Base-by-base conservation (phyloP, 2,329 filamentous ascomycete species). In the Beauveria scarabaeidicola region DNA sequence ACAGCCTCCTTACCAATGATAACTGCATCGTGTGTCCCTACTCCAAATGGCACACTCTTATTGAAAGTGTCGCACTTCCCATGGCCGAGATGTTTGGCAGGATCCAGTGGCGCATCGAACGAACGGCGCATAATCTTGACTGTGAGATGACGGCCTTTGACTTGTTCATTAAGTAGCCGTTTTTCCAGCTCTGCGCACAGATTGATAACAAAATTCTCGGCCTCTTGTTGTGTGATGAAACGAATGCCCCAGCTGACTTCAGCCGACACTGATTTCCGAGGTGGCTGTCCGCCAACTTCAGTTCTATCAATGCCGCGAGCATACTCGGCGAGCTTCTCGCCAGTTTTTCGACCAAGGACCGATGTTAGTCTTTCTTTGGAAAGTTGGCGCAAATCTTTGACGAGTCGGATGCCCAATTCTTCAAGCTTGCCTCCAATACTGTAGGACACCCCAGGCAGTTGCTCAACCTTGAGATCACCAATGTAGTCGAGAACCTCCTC, bases 211-310 rank as follows among this genome's bases (percentile, higher is more conserved):
- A 99, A 99, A 64, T 95, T 90, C 61, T 97, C 93, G 0, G 91
- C 92, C 72, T 99, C 93, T n/a, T 84, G 81, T 68, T 97, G 91
- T 62, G 82, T 95, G 65, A 94, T 85, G 69, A 99, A 99, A 6
- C 94, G 86, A 59, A 99, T 96, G 3, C 95, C 94, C 94, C 94
- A 99, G 67, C 94, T 99, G 63, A 99, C 91, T 70, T 99, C 94
- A 1, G 93, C 93, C 2, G 94, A 97, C 0, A 99, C 91, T 0
- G 93, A 97, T 69, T 97, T 99, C 58, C 94, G 86, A 17, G 90
- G 78, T 0, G 88, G 84, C 68, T 95, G 89, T 60, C 93, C 89
- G 36, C 92, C 93, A 6, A 97, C 90, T 71, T 96, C 91, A 1
- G 85, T 80, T 53, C 80, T 82, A 72, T 99, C 94, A 52, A 97